These are phyloP conservation scores for Nasturtium officinale DNA, from an alignment of 345 rosid species.

Conservation along the genomic window DNA sequence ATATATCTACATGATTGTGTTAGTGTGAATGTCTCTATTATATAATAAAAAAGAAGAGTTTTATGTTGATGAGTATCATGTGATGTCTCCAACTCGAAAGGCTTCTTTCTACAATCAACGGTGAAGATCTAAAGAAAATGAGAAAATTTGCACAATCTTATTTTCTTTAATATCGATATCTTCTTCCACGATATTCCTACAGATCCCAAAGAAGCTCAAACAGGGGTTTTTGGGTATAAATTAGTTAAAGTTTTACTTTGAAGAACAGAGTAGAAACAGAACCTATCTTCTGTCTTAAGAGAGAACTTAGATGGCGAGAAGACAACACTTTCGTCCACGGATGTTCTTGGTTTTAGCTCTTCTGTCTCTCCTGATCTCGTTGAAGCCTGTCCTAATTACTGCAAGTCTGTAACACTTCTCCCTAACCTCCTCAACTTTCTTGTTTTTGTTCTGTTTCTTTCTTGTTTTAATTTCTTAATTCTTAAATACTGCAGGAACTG, in stretches of 20 bases:
- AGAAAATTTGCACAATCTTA: slow-evolving; percentile 16
- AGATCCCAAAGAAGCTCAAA: slow-evolving; percentile 14
- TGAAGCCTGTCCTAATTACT: slow-evolving; percentile 20
- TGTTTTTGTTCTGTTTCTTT: slow-evolving; percentile 22
- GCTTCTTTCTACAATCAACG: slow-evolving; percentile 42
- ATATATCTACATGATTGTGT: slow-evolving; percentile 5
- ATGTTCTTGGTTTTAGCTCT: slow-evolving; percentile 21
- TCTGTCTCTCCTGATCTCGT: slow-evolving; percentile 8
- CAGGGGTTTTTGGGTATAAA: background rate
- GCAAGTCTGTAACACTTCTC: slow-evolving; percentile 39
- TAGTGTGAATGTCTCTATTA: background rate
- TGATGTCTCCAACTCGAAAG: slow-evolving; percentile 45
- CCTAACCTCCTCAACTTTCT: slow-evolving; percentile 1
- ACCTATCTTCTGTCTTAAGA: slow-evolving; percentile 8
- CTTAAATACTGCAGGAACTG: slow-evolving; percentile 22
- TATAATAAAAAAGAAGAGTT: slow-evolving; percentile 14
- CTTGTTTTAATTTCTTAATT: slow-evolving; percentile 8
- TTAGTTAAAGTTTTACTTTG: slow-evolving; percentile 4
- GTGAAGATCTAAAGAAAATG: slow-evolving; percentile 32
- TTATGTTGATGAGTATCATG: slow-evolving; percentile 29
- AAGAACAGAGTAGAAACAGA: slow-evolving; percentile 20
- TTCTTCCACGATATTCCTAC: slow-evolving; percentile 37
- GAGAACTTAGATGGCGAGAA: slow-evolving; percentile 34
- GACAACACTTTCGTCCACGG: slow-evolving; percentile 17
- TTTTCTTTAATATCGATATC: slow-evolving; percentile 26